Percentiles rank a stretch among this genome's conserved stretches.
Evolutionary conservation across 768 basidiomycete genomes (phyloP).

Genomic region (Candolleomyces efflorescens): DNA sequence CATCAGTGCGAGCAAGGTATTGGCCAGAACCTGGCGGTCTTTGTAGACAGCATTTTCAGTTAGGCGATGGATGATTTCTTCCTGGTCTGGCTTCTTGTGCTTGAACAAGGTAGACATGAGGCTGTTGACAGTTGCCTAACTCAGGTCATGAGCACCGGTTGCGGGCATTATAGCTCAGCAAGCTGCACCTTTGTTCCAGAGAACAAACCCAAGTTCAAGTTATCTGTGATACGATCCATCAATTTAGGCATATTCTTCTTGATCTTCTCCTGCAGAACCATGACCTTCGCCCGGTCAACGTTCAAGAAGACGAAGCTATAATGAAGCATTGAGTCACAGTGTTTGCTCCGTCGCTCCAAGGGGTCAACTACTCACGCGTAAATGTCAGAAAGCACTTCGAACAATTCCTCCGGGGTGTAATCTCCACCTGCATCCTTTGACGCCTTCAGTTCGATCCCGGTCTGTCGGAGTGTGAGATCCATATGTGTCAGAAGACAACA

Average conservation of each 20-base stretch:
- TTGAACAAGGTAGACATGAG: slow-evolving; percentile 43
- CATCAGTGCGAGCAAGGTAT: slow-evolving; percentile 83
- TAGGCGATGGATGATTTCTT: slow-evolving; percentile 54
- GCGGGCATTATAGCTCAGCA: neutral
- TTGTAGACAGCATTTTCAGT: slow-evolving; percentile 72
- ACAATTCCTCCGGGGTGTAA: slow-evolving; percentile 61
- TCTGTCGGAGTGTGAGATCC: slow-evolving; percentile 34
- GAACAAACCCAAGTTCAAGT: slow-evolving; percentile 39
- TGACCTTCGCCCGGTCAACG: slow-evolving; percentile 52
- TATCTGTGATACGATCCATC: slow-evolving; percentile 49
- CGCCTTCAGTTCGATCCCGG: slow-evolving; percentile 68
- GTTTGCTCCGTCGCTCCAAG: neutral
- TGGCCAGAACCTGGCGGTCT: slow-evolving; percentile 94
- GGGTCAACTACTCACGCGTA: slow-evolving; percentile 48
- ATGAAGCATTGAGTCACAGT: neutral
- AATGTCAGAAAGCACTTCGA: slow-evolving; percentile 61
- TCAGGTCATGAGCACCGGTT: slow-evolving; percentile 14
- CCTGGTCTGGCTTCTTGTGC: slow-evolving; percentile 41
- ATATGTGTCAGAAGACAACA: neutral
- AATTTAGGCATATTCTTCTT: slow-evolving; percentile 51
- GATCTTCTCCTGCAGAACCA: slow-evolving; percentile 50
- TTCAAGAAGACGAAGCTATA: slow-evolving; percentile 74
- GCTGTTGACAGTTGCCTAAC: slow-evolving; percentile 10
- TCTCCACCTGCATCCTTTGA: slow-evolving; percentile 47
- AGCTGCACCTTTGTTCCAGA: slow-evolving; percentile 38